Base-by-base conservation (phyloP, 352 stramenopile genomes). In the Phytophthora parvispora region DNA sequence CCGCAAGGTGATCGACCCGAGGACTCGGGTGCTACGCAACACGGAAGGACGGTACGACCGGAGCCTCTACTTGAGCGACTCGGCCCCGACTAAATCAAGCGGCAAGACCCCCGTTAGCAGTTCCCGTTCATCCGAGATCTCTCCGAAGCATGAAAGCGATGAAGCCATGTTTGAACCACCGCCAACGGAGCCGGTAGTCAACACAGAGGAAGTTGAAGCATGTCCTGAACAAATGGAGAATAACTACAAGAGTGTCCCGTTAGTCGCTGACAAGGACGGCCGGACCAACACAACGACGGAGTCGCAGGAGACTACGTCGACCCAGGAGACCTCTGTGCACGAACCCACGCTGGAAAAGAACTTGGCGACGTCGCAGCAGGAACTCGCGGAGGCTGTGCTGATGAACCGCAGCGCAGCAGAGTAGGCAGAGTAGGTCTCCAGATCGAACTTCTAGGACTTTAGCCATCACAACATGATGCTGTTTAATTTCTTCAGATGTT, bases 61-160 rank as follows among this genome's bases (percentile, higher is more conserved):
- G 2, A 57, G 10, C 34, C 55, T 78, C 0, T 78, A 60, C 32
- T 47, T 78, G 22, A 62, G 66, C 16, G 60, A 75, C 7, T 49
- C 42, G 7, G 42, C 42, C 5, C 42, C 42, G 20, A 49, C 25
- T 10, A 49, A 49, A 20, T 18, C 42, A 10, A 27, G n/a, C 8
- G 8, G n/a, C 4, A 49, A 28, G 42, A 0, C 42, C 4, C 42
- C 8, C n/a, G 16, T 16, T 8, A 28, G 20, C 56, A 75, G 20
- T 60, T 61, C 16, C 50, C n/a, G 47, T 2, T 6, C 20, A 9
- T 24, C n/a, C 7, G 42, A 49, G n/a, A 0, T 49, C 20, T 49
- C 42, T 10, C 42, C 42, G 10, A 49, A 49, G 20, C 42, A 28
- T 6, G 42, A 49, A 20, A 24, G 60, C 42, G 42, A 28, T 2